Evolutionary conservation across 2,329 filamentous ascomycete genomes (phyloP).

Genomic region (Pezicula neosporulosa): DNA sequence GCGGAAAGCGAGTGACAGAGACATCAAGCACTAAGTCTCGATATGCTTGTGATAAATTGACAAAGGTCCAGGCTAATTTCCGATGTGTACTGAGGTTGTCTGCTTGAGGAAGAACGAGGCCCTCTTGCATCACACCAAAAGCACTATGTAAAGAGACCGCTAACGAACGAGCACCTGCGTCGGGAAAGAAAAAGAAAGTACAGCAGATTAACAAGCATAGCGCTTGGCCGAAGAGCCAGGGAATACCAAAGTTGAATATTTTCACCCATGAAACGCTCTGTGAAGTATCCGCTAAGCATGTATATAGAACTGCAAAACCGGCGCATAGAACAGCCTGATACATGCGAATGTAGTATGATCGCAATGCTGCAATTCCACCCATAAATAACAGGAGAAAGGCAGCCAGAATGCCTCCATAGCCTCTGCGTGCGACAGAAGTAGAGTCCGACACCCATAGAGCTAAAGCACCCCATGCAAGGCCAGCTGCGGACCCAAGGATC

Average conservation of each 20-base stretch:
- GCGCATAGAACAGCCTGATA: conserved; percentile 53
- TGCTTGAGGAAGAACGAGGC: conserved; percentile 33
- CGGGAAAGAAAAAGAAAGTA: conserved; percentile 46
- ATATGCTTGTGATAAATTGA: conserved; percentile 52
- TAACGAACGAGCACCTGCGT: conserved; percentile 51
- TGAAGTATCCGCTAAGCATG: conserved; percentile 47
- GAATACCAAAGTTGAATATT: conserved; percentile 48
- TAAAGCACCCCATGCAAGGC: conserved; percentile 52
- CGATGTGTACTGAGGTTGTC: conserved; percentile 35
- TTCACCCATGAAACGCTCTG: conserved; percentile 45
- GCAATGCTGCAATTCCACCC: conserved; percentile 45
- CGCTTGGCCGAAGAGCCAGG: conserved; percentile 53
- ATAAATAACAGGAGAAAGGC: conserved; percentile 52
- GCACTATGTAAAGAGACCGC: conserved; percentile 44
- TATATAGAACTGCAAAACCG: conserved; percentile 52
- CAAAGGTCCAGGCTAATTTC: conserved; percentile 46
- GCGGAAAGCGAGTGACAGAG: conserved; percentile 49
- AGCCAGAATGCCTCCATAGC: conserved; percentile 53
- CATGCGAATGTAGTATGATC: conserved; percentile 52
- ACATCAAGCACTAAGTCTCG: conserved; percentile 54
- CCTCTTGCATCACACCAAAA: conserved; percentile 42
- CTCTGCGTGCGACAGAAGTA: conserved; percentile 39
- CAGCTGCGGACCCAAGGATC: conserved; percentile 48
- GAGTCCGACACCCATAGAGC: conserved; percentile 51
- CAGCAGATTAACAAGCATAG: conserved; percentile 47